phyloP scores from a whole-genome alignment of 495 filamentous ascomycete species.

The Xylona heveae region DNA sequence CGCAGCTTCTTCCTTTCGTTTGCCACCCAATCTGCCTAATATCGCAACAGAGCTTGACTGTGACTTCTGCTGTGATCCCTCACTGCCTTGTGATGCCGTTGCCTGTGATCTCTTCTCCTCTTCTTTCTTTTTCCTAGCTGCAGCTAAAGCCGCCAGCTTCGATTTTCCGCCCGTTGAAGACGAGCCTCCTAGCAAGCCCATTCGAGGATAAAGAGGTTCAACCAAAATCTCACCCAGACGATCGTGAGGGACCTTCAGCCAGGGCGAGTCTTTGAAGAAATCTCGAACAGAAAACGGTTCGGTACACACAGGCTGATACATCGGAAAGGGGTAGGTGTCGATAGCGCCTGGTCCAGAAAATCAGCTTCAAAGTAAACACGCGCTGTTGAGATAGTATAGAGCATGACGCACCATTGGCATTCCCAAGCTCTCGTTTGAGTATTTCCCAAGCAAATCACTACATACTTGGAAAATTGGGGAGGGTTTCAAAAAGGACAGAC shows the following conservation, averaged over 20 bases:
- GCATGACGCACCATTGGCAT: neutral
- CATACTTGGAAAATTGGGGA: neutral
- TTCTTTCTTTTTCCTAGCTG: slow-evolving; percentile 68
- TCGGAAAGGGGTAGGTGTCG: neutral
- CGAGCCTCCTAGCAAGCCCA: slow-evolving; percentile 59
- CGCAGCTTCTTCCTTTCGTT: slow-evolving; percentile 14
- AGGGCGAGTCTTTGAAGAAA: slow-evolving; percentile 73
- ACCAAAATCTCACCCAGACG: slow-evolving; percentile 46
- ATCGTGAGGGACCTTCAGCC: slow-evolving; percentile 54
- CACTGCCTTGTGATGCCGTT: slow-evolving; percentile 3
- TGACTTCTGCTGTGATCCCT: slow-evolving; percentile 7
- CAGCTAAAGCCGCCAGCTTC: slow-evolving; percentile 75
- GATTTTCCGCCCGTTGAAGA: slow-evolving; percentile 39
- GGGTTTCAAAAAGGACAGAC: slow-evolving; percentile 1
- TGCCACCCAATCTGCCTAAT: slow-evolving; percentile 18
- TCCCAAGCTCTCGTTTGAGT: neutral
- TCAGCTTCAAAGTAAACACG: neutral
- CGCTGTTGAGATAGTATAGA: neutral
- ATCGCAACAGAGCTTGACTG: slow-evolving; percentile 16
- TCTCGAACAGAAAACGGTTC: slow-evolving; percentile 12
- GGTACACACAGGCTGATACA: slow-evolving; percentile 4
- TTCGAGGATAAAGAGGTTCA: slow-evolving; percentile 32
- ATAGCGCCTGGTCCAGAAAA: neutral
- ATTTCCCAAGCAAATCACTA: neutral
- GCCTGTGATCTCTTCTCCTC: slow-evolving; percentile 33